Conservation (phyloP, 139 green algal genomes). For the Bryopsis sp. region DNA sequence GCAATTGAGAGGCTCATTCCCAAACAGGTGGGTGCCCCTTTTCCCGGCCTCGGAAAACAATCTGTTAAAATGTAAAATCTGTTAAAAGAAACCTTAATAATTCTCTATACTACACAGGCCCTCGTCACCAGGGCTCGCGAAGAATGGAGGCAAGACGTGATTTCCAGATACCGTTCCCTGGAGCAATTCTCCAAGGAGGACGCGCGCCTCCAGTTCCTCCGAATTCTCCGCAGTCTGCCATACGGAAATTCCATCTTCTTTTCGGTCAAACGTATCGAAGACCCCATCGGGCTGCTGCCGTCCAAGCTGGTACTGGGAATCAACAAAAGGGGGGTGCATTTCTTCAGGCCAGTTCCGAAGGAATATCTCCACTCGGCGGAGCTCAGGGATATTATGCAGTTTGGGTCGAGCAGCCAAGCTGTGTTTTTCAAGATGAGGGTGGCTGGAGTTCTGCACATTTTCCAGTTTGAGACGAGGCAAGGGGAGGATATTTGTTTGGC, state of each 20-base stretch:
- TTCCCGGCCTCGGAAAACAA: too few relatives aligned
- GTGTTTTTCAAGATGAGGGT: conserved; percentile 99
- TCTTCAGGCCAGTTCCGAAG: conserved; percentile 82
- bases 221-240: conserved; percentile 87
- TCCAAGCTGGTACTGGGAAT: conserved; percentile 90
- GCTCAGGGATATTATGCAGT: conserved; percentile 98
- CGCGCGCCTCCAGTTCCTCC: conserved; percentile 79
- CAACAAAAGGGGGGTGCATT: conserved; percentile 92
- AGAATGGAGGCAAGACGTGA: conserved; percentile 78
- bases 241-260: conserved; percentile 63
- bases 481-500: conserved; percentile 97
- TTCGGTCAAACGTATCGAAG: conserved; percentile 67
- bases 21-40: conserved; percentile 38
- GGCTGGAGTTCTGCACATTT: conserved; percentile 91
- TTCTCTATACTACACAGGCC: not conserved
- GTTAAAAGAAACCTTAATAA: too few relatives aligned
- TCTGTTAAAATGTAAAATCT: too few relatives aligned
- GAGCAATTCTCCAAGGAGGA: conserved; percentile 86
- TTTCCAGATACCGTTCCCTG: conserved; percentile 62
- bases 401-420: conserved; percentile 67
- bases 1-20: conserved; percentile 63
- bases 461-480: conserved; percentile 93
- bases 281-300: conserved; percentile 93
- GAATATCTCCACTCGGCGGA: conserved; percentile 96
- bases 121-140: conserved; percentile 54